phyloP scores from a whole-genome alignment of 2,329 filamentous ascomycete genomes.

The Colletotrichum filicis region DNA sequence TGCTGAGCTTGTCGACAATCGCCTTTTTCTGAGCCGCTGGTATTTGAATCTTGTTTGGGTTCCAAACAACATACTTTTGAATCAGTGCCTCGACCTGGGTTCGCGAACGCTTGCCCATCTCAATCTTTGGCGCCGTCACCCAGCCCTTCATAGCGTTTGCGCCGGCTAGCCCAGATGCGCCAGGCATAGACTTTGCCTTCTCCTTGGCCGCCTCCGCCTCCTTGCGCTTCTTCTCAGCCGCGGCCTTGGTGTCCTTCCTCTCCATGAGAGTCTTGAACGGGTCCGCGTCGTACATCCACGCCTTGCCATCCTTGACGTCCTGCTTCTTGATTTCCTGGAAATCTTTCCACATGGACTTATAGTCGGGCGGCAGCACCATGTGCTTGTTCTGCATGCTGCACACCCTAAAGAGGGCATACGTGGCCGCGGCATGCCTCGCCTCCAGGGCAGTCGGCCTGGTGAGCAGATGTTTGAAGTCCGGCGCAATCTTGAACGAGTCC shows the following conservation, averaged over 20 bases:
- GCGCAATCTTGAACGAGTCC: slow-evolving; percentile 84
- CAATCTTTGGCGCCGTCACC: slow-evolving; percentile 87
- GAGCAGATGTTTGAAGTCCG: slow-evolving; percentile 79
- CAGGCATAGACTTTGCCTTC: slow-evolving; percentile 73
- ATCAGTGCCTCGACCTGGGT: slow-evolving; percentile 83
- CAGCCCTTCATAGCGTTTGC: slow-evolving; percentile 76
- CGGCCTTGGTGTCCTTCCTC: slow-evolving; percentile 79
- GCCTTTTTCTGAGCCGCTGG: slow-evolving; percentile 63
- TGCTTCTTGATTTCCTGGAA: slow-evolving; percentile 85
- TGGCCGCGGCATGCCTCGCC: slow-evolving; percentile 91
- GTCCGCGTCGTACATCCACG: slow-evolving; percentile 95
- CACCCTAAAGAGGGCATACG: slow-evolving; percentile 90
- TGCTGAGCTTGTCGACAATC: slow-evolving; percentile 78
- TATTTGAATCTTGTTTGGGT: slow-evolving; percentile 79
- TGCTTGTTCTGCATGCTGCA: slow-evolving; percentile 97
- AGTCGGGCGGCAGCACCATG: slow-evolving; percentile 91
- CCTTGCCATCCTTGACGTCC: slow-evolving; percentile 80
- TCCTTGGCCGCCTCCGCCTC: slow-evolving; percentile 76
- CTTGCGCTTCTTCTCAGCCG: slow-evolving; percentile 81
- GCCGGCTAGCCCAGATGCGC: slow-evolving; percentile 62
- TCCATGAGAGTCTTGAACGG: slow-evolving; percentile 87
- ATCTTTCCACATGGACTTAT: slow-evolving; percentile 91
- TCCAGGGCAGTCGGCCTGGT: slow-evolving; percentile 84
- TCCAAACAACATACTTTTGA: slow-evolving; percentile 85
- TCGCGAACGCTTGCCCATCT: slow-evolving; percentile 87